A percentile compares a stretch with the other conserved stretches of the same genome.
Conservation (phyloP, 208 protist genomes). For the Wallacemonas collosoma region DNA sequence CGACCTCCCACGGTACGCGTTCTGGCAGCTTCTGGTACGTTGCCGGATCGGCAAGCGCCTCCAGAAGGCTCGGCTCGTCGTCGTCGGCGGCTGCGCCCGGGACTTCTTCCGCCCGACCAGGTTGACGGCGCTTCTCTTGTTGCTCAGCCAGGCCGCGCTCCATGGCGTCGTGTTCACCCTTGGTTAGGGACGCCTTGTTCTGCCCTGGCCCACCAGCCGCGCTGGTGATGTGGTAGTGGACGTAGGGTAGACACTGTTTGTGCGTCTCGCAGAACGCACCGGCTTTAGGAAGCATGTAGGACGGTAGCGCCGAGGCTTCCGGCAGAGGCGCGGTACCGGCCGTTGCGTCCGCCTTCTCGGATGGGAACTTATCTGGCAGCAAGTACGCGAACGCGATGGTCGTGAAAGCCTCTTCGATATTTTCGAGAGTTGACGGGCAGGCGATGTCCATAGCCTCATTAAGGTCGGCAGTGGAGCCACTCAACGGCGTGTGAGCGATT, state of each 20-base stretch:
- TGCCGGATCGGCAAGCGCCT: neutral
- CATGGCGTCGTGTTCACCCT: neutral
- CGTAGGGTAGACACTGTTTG: conserved; percentile 22
- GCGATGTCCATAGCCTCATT: conserved; percentile 19
- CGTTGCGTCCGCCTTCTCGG: neutral
- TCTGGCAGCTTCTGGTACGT: conserved; percentile 3
- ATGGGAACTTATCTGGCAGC: conserved; percentile 7
- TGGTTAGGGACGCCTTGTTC: conserved; percentile 1
- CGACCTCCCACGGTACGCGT: conserved; percentile 6
- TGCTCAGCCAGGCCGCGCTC: neutral
- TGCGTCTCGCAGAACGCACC: conserved; percentile 31
- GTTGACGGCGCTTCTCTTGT: neutral
- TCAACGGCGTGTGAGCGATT: neutral
- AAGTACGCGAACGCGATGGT: conserved; percentile 22
- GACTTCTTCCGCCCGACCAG: neutral
- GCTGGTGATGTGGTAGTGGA: conserved; percentile 31
- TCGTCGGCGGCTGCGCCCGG: neutral
- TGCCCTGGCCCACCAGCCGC: conserved; percentile 1
- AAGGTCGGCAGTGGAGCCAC: conserved; percentile 13
- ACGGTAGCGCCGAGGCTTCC: neutral
- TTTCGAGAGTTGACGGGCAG: conserved; percentile 23
- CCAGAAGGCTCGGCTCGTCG: neutral
- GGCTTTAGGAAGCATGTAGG: conserved; percentile 22
- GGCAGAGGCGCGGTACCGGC: neutral
- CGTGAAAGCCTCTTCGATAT: conserved; percentile 22